Base-by-base conservation (phyloP, 2,329 filamentous ascomycete genomes). In the Calonectria montana region DNA sequence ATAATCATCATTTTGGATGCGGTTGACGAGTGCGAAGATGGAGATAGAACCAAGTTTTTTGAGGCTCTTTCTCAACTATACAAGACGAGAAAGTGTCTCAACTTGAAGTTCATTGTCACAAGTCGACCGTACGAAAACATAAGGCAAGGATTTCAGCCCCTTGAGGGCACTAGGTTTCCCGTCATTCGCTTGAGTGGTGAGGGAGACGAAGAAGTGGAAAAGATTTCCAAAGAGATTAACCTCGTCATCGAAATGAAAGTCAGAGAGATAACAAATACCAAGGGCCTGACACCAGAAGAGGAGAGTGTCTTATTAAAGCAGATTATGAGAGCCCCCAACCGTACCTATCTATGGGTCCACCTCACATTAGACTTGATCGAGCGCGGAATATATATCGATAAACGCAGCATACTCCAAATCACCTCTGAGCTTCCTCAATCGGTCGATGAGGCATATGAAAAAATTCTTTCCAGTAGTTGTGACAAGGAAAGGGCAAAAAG, bases 31-130 rank as follows among this genome's bases (percentile, higher is more conserved):
- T 55, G 50, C 9, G 25, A 55, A 18, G n/a, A 35, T 21, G 27
- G 31, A 7, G 50, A 18, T 3, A 55, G 50, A 21, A 4, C n/a
- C 18, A n/a, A 55, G 9, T 8, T 55, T 10, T 21, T 9, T 3
- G 9, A 55, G 3, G 50, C 50, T 8, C n/a, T 55, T 9, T 35
- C 31, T 21, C 1, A 55, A 12, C 16, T 55, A 4, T 55, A 55
- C 18, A 13, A 35, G 5, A 31, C 8, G 3, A 18, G n/a, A 31
- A 35, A 13, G 18, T 55, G 50, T 18, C 50, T 50, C 2, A 76
- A 75, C 31, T 39, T 86, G 8, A 86, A 84, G 64, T 83, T 86
- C 65, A 77, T 87, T 4, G 18, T 81, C 9, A 83, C 80, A 1
- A 82, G 81, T 67, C 77, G 81, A 3, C 79, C 80, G 0, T 81